These are phyloP conservation scores for Alternaria panax DNA, from an alignment of 2,329 filamentous ascomycete genomes.

Conservation along the genomic window DNA sequence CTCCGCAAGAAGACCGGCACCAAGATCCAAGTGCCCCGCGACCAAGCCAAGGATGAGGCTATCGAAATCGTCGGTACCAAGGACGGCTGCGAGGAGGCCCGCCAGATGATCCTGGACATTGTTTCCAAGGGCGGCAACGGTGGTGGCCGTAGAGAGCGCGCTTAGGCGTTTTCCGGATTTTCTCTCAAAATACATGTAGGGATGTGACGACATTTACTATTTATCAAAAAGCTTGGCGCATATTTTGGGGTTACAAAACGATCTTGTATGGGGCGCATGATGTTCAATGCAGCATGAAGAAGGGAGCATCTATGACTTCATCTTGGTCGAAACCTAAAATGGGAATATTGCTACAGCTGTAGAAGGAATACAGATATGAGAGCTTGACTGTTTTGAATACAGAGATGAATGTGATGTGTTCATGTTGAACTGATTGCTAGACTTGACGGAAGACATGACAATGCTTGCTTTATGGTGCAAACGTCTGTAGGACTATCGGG, in stretches of 20 bases:
- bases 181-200: not conserved
- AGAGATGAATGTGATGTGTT: not conserved
- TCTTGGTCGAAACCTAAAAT: not conserved
- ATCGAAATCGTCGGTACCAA: constrained; percentile 86
- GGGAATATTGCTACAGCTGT: not conserved
- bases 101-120: constrained; percentile 85
- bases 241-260: not conserved
- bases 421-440: not conserved
- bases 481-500: not conserved
- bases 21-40: constrained; percentile 90
- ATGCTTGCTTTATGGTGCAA: not conserved
- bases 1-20: constrained; percentile 93
- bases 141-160: constrained; percentile 31
- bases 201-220: not conserved
- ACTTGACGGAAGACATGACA: not conserved
- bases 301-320: not conserved
- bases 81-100: constrained; percentile 85
- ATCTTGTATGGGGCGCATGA: constrained; percentile 1
- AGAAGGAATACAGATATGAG: not conserved
- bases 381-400: not conserved
- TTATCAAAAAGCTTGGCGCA: constrained; percentile 1
- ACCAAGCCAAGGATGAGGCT: constrained; percentile 76
- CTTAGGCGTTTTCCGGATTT: not conserved
- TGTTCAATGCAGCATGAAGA: not conserved
- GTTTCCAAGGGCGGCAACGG: constrained; percentile 58